Conservation (phyloP, 345 rosid species). For the Populus deltoides region DNA sequence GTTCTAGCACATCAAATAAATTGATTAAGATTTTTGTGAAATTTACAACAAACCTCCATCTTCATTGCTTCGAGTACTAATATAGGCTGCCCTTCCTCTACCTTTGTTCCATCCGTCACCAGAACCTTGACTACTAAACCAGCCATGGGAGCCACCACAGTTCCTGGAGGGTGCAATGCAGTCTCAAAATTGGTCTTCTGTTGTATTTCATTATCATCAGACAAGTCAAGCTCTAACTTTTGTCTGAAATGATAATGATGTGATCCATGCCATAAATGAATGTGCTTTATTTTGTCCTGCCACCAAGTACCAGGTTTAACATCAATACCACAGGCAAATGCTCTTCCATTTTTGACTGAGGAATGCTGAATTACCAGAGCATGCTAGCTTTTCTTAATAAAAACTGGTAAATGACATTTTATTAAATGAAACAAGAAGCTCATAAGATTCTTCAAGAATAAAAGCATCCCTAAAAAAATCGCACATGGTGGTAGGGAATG, state of each 20-base stretch:
- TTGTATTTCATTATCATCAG: conserved; percentile 53
- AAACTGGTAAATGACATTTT: background rate
- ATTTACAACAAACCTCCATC: conserved; percentile 71
- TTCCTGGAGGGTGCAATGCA: conserved; percentile 56
- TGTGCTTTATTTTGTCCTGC: conserved; percentile 64
- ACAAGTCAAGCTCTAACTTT: conserved; percentile 51
- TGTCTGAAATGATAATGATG: conserved; percentile 67
- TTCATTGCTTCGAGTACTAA: conserved; percentile 94
- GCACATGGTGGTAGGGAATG: background rate
- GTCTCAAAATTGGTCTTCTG: conserved; percentile 51
- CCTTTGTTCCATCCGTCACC: conserved; percentile 57
- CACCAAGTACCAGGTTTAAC: conserved; percentile 17
- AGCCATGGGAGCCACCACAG: conserved; percentile 90
- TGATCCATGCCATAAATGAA: conserved; percentile 70
- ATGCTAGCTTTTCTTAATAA: background rate
- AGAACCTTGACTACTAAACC: conserved; percentile 91
- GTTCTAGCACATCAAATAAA: background rate
- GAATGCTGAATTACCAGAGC: background rate
- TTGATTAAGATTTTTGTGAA: background rate
- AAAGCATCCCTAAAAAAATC: background rate
- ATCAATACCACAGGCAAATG: conserved; percentile 14
- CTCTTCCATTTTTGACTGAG: background rate
- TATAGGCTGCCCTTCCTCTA: conserved; percentile 74
- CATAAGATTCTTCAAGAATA: conserved; percentile 3
- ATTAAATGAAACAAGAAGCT: background rate